Percentiles rank a stretch among this genome's conserved stretches.
phyloP scores from a whole-genome alignment of 495 filamentous ascomycete species.

The Tuber borchii region DNA sequence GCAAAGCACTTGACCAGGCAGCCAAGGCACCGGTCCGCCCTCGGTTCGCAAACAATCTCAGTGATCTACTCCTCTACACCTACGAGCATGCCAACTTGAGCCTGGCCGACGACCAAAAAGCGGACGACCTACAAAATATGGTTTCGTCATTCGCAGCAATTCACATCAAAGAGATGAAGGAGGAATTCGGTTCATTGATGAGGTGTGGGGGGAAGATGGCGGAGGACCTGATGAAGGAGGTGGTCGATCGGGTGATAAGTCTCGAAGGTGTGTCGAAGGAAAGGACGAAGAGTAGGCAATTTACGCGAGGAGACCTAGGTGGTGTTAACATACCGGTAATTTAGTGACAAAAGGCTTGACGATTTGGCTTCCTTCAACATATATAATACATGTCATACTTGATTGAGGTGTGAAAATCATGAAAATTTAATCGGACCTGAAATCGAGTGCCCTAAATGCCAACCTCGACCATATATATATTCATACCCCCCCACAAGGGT shows the following conservation, averaged over 20 bases:
- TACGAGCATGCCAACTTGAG: background rate
- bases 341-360: background rate
- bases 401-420: background rate
- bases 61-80: background rate
- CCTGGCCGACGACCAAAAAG: background rate
- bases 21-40: background rate
- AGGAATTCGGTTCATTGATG: background rate
- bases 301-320: background rate
- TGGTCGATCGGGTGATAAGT: background rate
- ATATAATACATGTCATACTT: too few species aligned
- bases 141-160: background rate
- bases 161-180: background rate
- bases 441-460: background rate
- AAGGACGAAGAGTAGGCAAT: background rate
- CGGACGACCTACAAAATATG: background rate
- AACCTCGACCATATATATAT: background rate
- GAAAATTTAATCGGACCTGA: background rate
- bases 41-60: background rate
- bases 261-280: background rate
- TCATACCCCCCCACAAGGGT: background rate
- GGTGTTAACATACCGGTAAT: background rate
- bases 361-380: background rate
- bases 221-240: background rate
- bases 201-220: background rate
- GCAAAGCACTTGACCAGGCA: background rate